A percentile compares a stretch with the other conserved stretches of the same genome.
phyloP scores from a whole-genome alignment of 2,329 filamentous ascomycete genomes.

The Dactylellina leptospora region DNA sequence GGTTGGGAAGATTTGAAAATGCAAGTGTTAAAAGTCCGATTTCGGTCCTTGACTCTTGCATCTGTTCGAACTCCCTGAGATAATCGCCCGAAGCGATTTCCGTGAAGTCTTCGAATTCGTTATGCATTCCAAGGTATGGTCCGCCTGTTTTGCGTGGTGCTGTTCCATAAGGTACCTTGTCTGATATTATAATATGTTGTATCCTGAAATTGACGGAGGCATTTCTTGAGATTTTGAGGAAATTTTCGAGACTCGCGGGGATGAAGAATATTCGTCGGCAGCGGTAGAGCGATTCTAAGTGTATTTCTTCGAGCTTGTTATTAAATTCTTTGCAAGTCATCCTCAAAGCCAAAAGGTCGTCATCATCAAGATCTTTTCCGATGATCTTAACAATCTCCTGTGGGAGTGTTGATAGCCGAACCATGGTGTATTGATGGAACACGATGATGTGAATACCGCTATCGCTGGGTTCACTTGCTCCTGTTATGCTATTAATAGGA shows the following conservation, averaged over 20 bases:
- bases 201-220: neutral
- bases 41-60: neutral
- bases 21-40: constrained; percentile 13
- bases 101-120: no score
- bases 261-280: neutral
- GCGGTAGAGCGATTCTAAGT: constrained; percentile 3
- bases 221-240: constrained; percentile 7
- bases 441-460: no score
- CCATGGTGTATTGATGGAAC: neutral
- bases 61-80: neutral
- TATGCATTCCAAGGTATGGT: no score
- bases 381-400: constrained; percentile 11
- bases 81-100: neutral
- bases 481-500: no score
- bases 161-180: neutral
- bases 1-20: constrained; percentile 1
- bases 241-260: constrained; percentile 18
- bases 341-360: constrained; percentile 10
- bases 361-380: constrained; percentile 17
- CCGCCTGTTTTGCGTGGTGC: no score
- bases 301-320: neutral
- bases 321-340: constrained; percentile 14
- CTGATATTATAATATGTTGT: neutral
- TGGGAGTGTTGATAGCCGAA: constrained; percentile 2
- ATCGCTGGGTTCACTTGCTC: no score